Conservation (phyloP, 331 rosid species). For the Prunus yedoensis region DNA sequence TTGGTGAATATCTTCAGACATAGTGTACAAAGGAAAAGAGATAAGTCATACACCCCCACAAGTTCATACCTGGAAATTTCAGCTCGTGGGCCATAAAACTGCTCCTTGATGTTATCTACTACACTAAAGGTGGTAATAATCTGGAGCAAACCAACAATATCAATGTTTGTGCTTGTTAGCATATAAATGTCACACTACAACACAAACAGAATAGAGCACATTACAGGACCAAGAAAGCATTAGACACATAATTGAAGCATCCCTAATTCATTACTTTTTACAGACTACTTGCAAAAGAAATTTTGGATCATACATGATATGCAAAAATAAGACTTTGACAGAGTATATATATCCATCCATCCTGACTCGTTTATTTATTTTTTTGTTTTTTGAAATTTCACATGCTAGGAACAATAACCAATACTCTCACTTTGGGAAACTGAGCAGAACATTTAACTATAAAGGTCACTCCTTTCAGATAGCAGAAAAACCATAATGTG, state of each 20-base stretch:
- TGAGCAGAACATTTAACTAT: no score
- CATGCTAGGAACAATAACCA: not conserved
- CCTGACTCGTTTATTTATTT: no score
- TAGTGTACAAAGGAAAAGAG: conserved; percentile 13
- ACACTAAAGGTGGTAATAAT: conserved; percentile 93
- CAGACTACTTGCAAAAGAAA: not conserved
- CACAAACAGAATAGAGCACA: conserved; percentile 1
- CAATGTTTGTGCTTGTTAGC: not conserved
- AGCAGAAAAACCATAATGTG: not conserved
- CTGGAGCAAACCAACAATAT: conserved; percentile 46
- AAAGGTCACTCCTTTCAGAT: not conserved
- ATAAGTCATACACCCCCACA: not conserved
- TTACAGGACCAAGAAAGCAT: not conserved
- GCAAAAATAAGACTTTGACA: not conserved
- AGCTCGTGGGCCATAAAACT: conserved; percentile 65
- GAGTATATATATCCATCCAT: no score
- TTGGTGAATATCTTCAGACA: not conserved
- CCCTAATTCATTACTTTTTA: not conserved
- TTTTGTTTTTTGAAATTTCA: not conserved
- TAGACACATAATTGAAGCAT: not conserved
- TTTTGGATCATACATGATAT: not conserved
- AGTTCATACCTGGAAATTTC: conserved; percentile 60
- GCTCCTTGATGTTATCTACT: conserved; percentile 92
- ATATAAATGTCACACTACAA: conserved; percentile 6
- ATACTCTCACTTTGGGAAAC: no score